A percentile compares a stretch with the other conserved stretches of the same genome.
These are phyloP conservation scores for Nicotiana tabacum DNA, from an alignment of 257 asterid species.

Conservation along the genomic window DNA sequence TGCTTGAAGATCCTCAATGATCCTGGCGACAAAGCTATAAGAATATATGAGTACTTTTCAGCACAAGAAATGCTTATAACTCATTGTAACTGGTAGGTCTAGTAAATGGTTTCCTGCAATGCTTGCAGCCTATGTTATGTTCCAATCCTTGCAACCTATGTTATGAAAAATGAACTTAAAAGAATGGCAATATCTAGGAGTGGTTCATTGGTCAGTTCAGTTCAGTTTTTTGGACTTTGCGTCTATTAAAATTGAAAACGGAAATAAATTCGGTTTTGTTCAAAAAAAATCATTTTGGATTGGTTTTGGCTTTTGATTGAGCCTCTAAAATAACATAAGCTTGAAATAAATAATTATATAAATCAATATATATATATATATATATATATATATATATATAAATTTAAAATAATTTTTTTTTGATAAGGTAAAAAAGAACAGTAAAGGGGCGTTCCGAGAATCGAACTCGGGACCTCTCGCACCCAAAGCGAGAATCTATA, in stretches of 20 bases:
- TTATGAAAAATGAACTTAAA: neutral
- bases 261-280: neutral
- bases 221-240: neutral
- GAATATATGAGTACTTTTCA: neutral
- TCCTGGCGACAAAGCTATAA: neutral
- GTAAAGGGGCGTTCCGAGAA: conserved; percentile 74
- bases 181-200: neutral
- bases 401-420: too few species aligned
- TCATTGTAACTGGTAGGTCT: neutral
- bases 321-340: too few species aligned
- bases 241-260: neutral
- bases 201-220: neutral
- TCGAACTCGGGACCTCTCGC: conserved; percentile 83
- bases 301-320: neutral
- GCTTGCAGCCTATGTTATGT: neutral
- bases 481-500: conserved; percentile 72
- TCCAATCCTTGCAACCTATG: neutral
- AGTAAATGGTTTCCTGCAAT: neutral
- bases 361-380: too few species aligned
- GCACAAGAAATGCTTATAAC: neutral
- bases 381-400: too few species aligned
- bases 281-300: neutral
- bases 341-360: too few species aligned
- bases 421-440: too few species aligned
- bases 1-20: neutral